These are phyloP conservation scores for Gremmenia infestans DNA, from an alignment of 2,329 filamentous ascomycete genomes.

Conservation along the genomic window DNA sequence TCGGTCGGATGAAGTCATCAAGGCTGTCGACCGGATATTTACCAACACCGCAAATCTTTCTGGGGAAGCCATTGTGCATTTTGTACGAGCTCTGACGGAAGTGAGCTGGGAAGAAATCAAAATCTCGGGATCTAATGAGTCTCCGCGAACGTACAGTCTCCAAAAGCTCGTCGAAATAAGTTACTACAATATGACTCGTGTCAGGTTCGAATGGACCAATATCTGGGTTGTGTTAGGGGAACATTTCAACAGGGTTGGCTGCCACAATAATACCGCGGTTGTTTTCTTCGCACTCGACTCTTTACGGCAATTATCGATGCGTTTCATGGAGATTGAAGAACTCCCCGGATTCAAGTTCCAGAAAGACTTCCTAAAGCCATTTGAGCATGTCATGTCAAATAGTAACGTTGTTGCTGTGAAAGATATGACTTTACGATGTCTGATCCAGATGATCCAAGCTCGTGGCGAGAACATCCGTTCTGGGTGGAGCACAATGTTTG, in stretches of 20 bases:
- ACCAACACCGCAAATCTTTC: constrained; percentile 91
- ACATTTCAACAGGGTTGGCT: constrained; percentile 97
- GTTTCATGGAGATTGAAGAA: constrained; percentile 98
- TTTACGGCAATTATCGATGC: constrained; percentile 91
- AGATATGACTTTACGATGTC: constrained; percentile 90
- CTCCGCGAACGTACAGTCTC: constrained; percentile 90
- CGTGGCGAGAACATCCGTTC: constrained; percentile 94
- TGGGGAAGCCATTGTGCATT: constrained; percentile 91
- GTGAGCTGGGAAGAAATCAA: constrained; percentile 99
- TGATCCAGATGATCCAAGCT: constrained; percentile 99
- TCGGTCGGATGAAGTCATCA: constrained; percentile 87
- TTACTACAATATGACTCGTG: constrained; percentile 99
- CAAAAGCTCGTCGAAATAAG: constrained; percentile 98
- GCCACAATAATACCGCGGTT: constrained; percentile 91
- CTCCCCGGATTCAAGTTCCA: constrained; percentile 99
- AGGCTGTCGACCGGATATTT: constrained; percentile 91
- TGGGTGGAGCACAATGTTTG: constrained; percentile 99
- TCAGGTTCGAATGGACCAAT: constrained; percentile 95
- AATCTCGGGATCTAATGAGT: constrained; percentile 92
- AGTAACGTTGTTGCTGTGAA: constrained; percentile 89
- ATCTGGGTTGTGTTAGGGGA: constrained; percentile 98
- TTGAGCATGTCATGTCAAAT: constrained; percentile 95
- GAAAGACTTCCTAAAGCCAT: constrained; percentile 97
- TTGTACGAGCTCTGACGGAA: constrained; percentile 85
- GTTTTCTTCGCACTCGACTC: constrained; percentile 98